Evolutionary conservation across 1,139 yeast genomes (phyloP).

Genomic region (Suhomyces maxii): DNA sequence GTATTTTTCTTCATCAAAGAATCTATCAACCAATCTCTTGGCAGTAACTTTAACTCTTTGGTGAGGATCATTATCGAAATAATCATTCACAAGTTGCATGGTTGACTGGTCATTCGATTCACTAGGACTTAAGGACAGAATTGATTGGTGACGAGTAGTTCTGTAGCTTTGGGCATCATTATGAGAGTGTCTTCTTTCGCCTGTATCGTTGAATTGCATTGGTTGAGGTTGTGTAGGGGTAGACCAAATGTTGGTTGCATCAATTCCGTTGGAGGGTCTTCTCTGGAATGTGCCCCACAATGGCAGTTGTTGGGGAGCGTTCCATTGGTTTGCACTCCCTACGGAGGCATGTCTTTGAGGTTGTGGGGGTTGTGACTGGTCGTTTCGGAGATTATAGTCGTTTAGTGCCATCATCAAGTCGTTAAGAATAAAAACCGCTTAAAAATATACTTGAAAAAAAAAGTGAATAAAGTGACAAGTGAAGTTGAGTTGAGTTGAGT

Average conservation of each 20-base stretch:
- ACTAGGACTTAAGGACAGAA: neutral
- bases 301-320: constrained; percentile 5
- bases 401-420: constrained; percentile 2
- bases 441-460: too few species aligned
- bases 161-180: constrained; percentile 20
- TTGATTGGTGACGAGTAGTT: neutral
- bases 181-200: constrained; percentile 28
- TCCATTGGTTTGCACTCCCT: constrained; percentile 1
- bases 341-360: constrained; percentile 2
- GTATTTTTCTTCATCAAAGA: constrained; percentile 23
- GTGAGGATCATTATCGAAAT: constrained; percentile 43
- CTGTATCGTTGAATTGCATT: constrained; percentile 3
- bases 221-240: constrained; percentile 5
- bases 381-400: neutral
- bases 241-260: constrained; percentile 15
- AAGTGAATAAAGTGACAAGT: too few species aligned
- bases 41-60: constrained; percentile 38
- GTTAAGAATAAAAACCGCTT: too few species aligned
- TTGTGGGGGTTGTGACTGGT: neutral
- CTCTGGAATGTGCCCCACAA: constrained; percentile 5
- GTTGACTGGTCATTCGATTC: constrained; percentile 1
- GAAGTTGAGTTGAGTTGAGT: too few species aligned
- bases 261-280: constrained; percentile 11
- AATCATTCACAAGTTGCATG: constrained; percentile 31
- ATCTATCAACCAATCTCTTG: constrained; percentile 16